Conservation (phyloP, 1,139 yeast species). For the Debaryomyces psychrophilus region DNA sequence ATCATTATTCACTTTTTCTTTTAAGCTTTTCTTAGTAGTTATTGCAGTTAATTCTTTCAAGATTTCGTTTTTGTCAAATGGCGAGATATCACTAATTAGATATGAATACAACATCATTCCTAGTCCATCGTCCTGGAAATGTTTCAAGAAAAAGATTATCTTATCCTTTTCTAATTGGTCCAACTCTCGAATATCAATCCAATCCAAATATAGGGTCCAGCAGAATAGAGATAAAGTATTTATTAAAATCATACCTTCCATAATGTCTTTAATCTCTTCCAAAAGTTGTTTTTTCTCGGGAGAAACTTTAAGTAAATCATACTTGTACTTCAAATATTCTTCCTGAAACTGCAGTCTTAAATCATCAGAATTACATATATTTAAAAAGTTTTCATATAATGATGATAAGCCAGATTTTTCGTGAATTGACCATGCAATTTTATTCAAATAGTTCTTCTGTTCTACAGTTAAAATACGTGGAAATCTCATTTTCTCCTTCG, state of each 20-base stretch:
- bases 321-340: slow-evolving; percentile 57
- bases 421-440: slow-evolving; percentile 54
- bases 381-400: slow-evolving; percentile 59
- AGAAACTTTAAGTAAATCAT: slow-evolving; percentile 51
- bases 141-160: slow-evolving; percentile 52
- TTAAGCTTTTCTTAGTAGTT: slow-evolving; percentile 17
- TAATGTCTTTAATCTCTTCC: slow-evolving; percentile 55
- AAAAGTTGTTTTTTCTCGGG: slow-evolving; percentile 42
- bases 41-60: slow-evolving; percentile 18
- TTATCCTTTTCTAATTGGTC: slow-evolving; percentile 50
- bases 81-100: slow-evolving; percentile 68
- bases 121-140: slow-evolving; percentile 65
- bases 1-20: slow-evolving; percentile 22
- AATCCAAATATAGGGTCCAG: slow-evolving; percentile 79
- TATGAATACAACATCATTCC: slow-evolving; percentile 65
- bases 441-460: slow-evolving; percentile 38
- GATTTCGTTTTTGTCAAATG: slow-evolving; percentile 43
- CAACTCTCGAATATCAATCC: slow-evolving; percentile 62
- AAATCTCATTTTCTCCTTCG: slow-evolving; percentile 44
- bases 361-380: slow-evolving; percentile 64
- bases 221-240: slow-evolving; percentile 62
- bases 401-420: slow-evolving; percentile 52
- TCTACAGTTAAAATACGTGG: slow-evolving; percentile 38
- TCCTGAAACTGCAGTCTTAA: slow-evolving; percentile 63
- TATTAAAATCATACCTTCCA: slow-evolving; percentile 74